A percentile compares a stretch with the other conserved stretches of the same genome.
Evolutionary conservation across 257 asterid species (phyloP).

Genomic region (Solanum ossicruentum): DNA sequence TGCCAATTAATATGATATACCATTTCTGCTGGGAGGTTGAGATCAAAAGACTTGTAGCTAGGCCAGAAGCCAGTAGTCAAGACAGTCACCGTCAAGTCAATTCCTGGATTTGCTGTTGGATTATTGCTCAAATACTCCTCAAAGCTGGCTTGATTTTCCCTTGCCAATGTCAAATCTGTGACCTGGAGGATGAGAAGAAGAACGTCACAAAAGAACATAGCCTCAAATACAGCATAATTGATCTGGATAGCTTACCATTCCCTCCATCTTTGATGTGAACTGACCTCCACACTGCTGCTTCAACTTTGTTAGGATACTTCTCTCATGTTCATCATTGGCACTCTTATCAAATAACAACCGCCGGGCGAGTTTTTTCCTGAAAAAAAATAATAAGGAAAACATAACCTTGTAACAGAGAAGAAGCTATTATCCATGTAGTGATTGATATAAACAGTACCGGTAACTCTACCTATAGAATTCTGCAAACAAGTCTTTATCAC

Average conservation of each 20-base stretch:
- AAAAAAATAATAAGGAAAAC: not conserved
- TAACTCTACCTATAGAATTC: constrained; percentile 76
- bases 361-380: constrained; percentile 95
- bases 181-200: constrained; percentile 36
- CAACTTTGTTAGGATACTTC: constrained; percentile 89
- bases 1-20: constrained; percentile 18
- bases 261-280: constrained; percentile 99
- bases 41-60: constrained; percentile 94
- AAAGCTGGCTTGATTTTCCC: constrained; percentile 83
- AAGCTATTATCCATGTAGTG: not conserved
- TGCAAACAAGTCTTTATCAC: constrained; percentile 97
- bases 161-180: constrained; percentile 90
- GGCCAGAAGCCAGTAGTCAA: constrained; percentile 99
- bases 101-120: constrained; percentile 72
- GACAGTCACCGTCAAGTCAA: constrained; percentile 92
- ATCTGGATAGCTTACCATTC: constrained; percentile 61
- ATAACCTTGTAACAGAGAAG: not conserved
- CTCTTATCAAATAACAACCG: constrained; percentile 93
- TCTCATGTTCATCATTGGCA: constrained; percentile 97
- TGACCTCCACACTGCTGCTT: constrained; percentile 99
- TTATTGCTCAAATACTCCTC: constrained; percentile 74
- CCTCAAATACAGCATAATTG: not conserved
- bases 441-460: not conserved
- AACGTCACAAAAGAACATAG: not conserved
- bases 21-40: constrained; percentile 94